Percentiles rank a stretch among this genome's conserved stretches.
phyloP scores from a whole-genome alignment of 208 protist genomes.

The Blechomonas ayalai region DNA sequence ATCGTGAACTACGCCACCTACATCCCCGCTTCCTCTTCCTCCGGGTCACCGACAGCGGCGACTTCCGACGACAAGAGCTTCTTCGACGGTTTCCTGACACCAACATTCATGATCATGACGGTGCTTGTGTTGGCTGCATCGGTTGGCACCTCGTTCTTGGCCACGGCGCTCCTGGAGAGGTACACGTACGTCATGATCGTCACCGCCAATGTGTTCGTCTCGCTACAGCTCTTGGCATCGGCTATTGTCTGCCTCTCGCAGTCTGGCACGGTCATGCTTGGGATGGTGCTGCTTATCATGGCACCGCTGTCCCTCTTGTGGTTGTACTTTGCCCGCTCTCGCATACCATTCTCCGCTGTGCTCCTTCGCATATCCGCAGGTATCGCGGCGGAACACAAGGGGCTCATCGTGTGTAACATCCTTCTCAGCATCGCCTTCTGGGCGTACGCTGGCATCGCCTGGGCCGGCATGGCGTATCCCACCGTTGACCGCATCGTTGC shows the following conservation, averaged over 20 bases:
- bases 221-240: slow-evolving; percentile 16
- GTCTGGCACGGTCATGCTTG: slow-evolving; percentile 11
- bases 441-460: slow-evolving; percentile 48
- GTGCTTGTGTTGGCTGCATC: slow-evolving; percentile 5
- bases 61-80: not conserved
- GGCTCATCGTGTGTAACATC: slow-evolving; percentile 42
- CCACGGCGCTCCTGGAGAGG: slow-evolving; percentile 11
- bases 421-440: slow-evolving; percentile 7
- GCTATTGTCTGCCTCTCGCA: slow-evolving; percentile 27
- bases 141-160: slow-evolving; percentile 8
- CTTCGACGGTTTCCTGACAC: not conserved
- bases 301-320: slow-evolving; percentile 26
- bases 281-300: slow-evolving; percentile 33
- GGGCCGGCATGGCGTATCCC: slow-evolving; percentile 29
- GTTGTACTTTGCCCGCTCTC: slow-evolving; percentile 52
- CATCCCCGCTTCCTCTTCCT: not conserved
- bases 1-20: slow-evolving; percentile 41
- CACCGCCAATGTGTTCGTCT: slow-evolving; percentile 36
- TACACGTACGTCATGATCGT: slow-evolving; percentile 41
- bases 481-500: slow-evolving; percentile 25
- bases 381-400: slow-evolving; percentile 47
- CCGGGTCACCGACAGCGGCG: not conserved
- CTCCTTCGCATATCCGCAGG: slow-evolving; percentile 38
- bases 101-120: not conserved
- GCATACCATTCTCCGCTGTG: slow-evolving; percentile 72